Conservation (phyloP, 768 basidiomycete genomes). For the Kwoniella mangroviensis region DNA sequence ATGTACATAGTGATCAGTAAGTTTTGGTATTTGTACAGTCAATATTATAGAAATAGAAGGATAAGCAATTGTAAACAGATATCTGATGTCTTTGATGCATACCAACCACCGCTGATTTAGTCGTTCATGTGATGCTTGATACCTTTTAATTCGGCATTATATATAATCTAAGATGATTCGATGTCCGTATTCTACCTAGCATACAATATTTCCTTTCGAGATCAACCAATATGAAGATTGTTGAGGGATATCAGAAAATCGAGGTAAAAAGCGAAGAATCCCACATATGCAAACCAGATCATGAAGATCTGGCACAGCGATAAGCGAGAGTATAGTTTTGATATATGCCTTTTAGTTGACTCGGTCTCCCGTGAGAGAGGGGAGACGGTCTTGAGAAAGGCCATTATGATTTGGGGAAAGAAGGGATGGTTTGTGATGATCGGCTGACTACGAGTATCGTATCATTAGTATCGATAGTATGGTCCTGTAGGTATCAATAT, state of each 20-base stretch:
- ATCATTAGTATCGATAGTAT: neutral
- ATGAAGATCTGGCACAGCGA: neutral
- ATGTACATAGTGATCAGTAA: neutral
- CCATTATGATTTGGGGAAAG: neutral
- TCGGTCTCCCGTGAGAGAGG: conserved; percentile 7
- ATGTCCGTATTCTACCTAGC: neutral
- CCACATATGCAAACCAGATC: neutral
- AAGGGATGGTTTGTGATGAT: neutral
- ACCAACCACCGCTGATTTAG: neutral
- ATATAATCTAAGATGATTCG: neutral
- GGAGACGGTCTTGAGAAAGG: conserved; percentile 29
- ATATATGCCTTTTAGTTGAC: conserved; percentile 31
- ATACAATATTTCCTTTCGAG: neutral
- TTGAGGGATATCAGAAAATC: neutral
- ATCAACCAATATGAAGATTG: neutral
- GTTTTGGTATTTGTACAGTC: neutral
- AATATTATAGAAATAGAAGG: neutral
- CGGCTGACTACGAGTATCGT: too few relatives aligned
- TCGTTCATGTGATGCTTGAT: neutral
- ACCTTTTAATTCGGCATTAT: too few relatives aligned
- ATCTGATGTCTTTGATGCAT: neutral
- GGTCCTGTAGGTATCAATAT: neutral
- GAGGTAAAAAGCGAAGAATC: neutral
- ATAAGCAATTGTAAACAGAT: too few relatives aligned
- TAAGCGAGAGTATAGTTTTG: neutral